These are phyloP conservation scores for Neofusicoccum cordaticola DNA, from an alignment of 2,329 filamentous ascomycete species.

Conservation along the genomic window DNA sequence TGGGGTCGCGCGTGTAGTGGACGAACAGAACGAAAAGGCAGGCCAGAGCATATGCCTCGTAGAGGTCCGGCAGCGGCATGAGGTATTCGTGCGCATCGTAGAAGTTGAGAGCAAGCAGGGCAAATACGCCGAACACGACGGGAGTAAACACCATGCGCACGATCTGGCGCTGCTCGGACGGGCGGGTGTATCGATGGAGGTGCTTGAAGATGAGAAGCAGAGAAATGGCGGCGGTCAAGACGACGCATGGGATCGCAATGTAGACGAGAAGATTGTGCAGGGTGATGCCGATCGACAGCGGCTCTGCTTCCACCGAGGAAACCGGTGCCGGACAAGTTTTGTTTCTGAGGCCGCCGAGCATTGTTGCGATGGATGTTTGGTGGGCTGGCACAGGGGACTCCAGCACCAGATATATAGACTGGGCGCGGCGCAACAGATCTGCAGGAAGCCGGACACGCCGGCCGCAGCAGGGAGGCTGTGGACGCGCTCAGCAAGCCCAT, in stretches of 20 bases:
- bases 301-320: not conserved
- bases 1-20: not conserved
- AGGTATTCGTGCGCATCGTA: constrained; percentile 29
- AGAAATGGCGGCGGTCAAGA: constrained; percentile 21
- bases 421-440: too few species aligned
- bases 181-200: constrained; percentile 26
- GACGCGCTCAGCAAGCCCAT: too few species aligned
- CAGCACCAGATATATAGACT: not conserved
- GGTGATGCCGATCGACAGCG: constrained; percentile 17
- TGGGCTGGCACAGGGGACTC: too few species aligned
- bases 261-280: constrained; percentile 20
- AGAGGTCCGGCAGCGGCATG: constrained; percentile 27
- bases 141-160: constrained; percentile 27
- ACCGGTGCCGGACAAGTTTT: constrained; percentile 1
- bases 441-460: not conserved
- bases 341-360: not conserved
- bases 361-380: not conserved
- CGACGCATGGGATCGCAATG: constrained; percentile 20
- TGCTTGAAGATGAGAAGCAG: constrained; percentile 25
- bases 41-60: constrained; percentile 29
- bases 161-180: constrained; percentile 31
- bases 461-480: not conserved
- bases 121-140: constrained; percentile 22
- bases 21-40: constrained; percentile 5
- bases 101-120: constrained; percentile 24